A percentile compares a stretch with the other conserved stretches of the same genome.
These are phyloP conservation scores for Aspergillus persii DNA, from an alignment of 2,329 filamentous ascomycete species.

Conservation along the genomic window DNA sequence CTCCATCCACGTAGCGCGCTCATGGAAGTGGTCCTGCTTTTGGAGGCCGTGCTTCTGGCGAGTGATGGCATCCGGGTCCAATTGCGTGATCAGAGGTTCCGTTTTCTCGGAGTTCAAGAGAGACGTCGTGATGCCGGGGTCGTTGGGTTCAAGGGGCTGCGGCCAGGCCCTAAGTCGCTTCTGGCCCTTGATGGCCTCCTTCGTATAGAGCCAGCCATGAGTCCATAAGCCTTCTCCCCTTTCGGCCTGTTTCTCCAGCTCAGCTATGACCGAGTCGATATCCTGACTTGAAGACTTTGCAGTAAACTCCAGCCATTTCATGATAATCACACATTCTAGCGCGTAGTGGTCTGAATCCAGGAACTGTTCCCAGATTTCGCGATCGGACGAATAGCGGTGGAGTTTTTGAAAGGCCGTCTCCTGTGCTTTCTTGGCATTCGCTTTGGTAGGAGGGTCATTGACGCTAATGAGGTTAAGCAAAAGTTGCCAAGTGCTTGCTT, in stretches of 20 bases:
- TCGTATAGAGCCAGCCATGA: conserved; percentile 89
- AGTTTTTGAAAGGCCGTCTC: conserved; percentile 43
- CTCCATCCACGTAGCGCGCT: conserved; percentile 87
- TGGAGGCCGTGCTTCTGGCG: conserved; percentile 76
- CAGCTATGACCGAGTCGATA: conserved; percentile 71
- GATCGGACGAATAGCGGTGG: conserved; percentile 58
- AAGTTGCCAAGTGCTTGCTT: conserved; percentile 88
- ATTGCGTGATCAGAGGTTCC: conserved; percentile 72
- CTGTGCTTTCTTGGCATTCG: conserved; percentile 39
- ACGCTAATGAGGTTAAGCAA: conserved; percentile 71
- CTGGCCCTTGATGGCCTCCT: conserved; percentile 81
- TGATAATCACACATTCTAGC: conserved; percentile 72
- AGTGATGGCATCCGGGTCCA: conserved; percentile 87
- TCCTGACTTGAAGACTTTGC: conserved; percentile 66
- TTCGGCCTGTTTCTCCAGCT: conserved; percentile 73
- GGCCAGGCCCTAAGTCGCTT: conserved; percentile 74
- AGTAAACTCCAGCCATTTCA: conserved; percentile 82
- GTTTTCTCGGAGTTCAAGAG: conserved; percentile 58
- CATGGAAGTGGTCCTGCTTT: conserved; percentile 80
- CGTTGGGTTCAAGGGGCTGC: conserved; percentile 62
- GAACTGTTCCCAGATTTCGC: conserved; percentile 70
- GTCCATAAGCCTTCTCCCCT: conserved; percentile 74
- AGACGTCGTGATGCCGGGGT: conserved; percentile 55
- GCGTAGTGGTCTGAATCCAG: conserved; percentile 69
- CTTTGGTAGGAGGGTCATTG: conserved; percentile 55